A percentile compares a stretch with the other conserved stretches of the same genome.
Conservation (phyloP, 495 filamentous ascomycete species). For the Terfezia claveryi region DNA sequence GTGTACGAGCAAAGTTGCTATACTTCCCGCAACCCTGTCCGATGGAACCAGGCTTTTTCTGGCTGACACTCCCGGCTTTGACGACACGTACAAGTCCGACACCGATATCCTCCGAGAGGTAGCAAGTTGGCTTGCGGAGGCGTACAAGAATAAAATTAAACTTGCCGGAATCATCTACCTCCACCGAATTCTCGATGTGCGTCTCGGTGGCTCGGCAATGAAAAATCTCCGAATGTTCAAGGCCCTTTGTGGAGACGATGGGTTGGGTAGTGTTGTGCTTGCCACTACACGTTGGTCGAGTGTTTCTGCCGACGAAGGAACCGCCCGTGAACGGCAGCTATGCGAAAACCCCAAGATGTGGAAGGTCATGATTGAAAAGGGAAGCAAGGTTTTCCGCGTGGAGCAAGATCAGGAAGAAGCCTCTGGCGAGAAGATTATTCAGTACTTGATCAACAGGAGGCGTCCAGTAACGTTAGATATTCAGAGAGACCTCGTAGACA, state of each 20-base stretch:
- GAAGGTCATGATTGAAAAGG: slow-evolving; percentile 19
- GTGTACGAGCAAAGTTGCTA: slow-evolving; percentile 3
- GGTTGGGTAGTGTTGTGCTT: slow-evolving; percentile 23
- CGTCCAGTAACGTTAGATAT: slow-evolving; percentile 18
- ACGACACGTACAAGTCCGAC: slow-evolving; percentile 27
- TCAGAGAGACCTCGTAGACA: slow-evolving; percentile 22
- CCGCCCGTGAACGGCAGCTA: slow-evolving; percentile 21
- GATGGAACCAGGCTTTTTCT: slow-evolving; percentile 17
- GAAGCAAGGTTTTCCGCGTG: slow-evolving; percentile 14
- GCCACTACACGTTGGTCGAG: slow-evolving; percentile 27
- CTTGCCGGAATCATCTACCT: slow-evolving; percentile 26
- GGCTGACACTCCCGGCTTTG: slow-evolving; percentile 31
- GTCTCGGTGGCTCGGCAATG: slow-evolving; percentile 22
- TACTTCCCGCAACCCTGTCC: too few species aligned
- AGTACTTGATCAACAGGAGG: neutral
- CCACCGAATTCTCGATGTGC: slow-evolving; percentile 24
- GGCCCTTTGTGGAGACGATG: slow-evolving; percentile 23
- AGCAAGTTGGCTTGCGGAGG: slow-evolving; percentile 15
- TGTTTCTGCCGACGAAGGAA: slow-evolving; percentile 11
- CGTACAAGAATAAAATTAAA: slow-evolving; percentile 13
- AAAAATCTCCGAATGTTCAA: slow-evolving; percentile 26
- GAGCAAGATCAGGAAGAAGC: slow-evolving; percentile 15
- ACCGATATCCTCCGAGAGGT: slow-evolving; percentile 23
- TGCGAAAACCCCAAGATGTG: slow-evolving; percentile 21
- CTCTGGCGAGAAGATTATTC: slow-evolving; percentile 15